Evolutionary conservation across 108 stramenopile species (phyloP), one percentile per base, ranked within the genome.

Genomic region (Cyclostephanos invisitatus): DNA sequence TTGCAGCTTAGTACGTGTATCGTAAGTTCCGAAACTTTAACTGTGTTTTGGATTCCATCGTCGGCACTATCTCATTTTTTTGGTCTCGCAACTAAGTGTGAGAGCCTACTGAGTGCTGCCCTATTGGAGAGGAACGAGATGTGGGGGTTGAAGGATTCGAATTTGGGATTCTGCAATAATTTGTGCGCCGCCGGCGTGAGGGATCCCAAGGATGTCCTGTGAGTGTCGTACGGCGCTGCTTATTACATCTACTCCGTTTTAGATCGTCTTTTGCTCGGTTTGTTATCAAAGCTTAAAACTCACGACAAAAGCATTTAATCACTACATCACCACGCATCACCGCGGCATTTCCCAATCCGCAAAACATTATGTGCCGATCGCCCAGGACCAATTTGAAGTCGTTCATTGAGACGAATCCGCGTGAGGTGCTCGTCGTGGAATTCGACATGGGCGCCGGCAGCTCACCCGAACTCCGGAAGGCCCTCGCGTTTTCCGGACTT

Each of bases 1-100:
- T 55, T 91, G 38, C 80, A 80, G 67, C 38, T 91, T 0, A 85
- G 81, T 64, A 44, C 84, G 51, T 89, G 91, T 32, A 76, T 75
- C n/a, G n/a, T n/a, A n/a, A n/a, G n/a, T n/a, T n/a, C n/a, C n/a
- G n/a, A n/a, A n/a, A n/a, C n/a, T n/a, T n/a, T n/a, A n/a, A n/a
- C n/a, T n/a, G n/a, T n/a, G n/a, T n/a, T n/a, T n/a, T n/a, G n/a
- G n/a, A n/a, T n/a, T n/a, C n/a, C n/a, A n/a, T n/a, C n/a, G n/a
- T n/a, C n/a, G n/a, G n/a, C n/a, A n/a, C n/a, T n/a, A n/a, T n/a
- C n/a, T n/a, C n/a, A n/a, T n/a, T n/a, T n/a, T n/a, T n/a, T n/a
- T n/a, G n/a, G n/a, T n/a, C n/a, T n/a, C n/a, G n/a, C n/a, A n/a
- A n/a, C n/a, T n/a, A n/a, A n/a, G 29, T 91, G 91, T 49, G 82